phyloP scores from a whole-genome alignment of 73 alveolate genomes.

The Blepharisma japonicum region DNA sequence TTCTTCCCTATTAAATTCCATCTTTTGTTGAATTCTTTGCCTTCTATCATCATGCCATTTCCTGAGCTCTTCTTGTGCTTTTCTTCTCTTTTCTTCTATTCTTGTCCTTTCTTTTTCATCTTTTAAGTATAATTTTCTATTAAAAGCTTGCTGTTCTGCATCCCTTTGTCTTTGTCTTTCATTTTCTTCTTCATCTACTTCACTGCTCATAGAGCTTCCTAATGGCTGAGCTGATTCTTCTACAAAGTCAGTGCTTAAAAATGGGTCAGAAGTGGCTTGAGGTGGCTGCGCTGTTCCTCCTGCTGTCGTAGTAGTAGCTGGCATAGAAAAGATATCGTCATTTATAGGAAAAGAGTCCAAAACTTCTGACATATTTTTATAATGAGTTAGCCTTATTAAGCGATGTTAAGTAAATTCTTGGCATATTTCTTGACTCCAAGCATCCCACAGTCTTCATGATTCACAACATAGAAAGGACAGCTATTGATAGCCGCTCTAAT shows the following conservation, averaged over 20 bases:
- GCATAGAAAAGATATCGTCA: no score
- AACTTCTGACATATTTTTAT: no score
- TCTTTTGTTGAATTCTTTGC: background rate
- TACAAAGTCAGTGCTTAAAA: no score
- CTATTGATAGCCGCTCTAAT: background rate
- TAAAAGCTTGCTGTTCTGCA: background rate
- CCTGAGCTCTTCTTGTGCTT: constrained; percentile 15
- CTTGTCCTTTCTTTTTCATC: background rate
- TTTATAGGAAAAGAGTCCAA: no score
- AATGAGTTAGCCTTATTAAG: no score
- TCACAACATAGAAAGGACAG: background rate
- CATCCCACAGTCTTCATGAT: constrained; percentile 27
- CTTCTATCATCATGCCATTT: constrained; percentile 23
- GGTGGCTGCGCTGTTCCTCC: no score
- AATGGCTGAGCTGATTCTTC: no score
- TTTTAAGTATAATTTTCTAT: background rate
- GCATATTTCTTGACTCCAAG: background rate
- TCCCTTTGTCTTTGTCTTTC: constrained; percentile 31
- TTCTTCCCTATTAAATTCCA: background rate
- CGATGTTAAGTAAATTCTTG: background rate
- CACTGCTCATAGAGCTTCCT: no score
- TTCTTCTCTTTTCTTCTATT: background rate
- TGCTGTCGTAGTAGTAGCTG: no score
- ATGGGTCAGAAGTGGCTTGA: no score
- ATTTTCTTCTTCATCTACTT: constrained; percentile 19